Evolutionary conservation across 768 basidiomycete species (phyloP).

Genomic region (Trichaptum fuscoviolaceum): DNA sequence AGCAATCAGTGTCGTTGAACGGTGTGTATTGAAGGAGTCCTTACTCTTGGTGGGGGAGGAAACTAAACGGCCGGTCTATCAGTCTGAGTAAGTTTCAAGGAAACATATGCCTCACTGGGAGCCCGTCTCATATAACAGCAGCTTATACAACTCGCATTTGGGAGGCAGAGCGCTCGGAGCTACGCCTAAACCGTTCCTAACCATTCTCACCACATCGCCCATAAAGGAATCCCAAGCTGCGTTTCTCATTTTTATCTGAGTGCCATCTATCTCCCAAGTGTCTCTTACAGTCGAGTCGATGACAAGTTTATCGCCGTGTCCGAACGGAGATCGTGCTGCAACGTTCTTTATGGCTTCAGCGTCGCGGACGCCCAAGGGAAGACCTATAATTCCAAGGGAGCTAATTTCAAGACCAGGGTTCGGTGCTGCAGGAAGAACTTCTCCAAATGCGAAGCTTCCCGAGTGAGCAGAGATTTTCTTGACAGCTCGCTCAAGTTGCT

Average conservation of each 20-base stretch:
- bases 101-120: constrained; percentile 35
- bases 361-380: constrained; percentile 37
- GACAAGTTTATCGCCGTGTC: constrained; percentile 37
- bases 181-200: constrained; percentile 35
- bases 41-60: constrained; percentile 43
- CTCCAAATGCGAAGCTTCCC: constrained; percentile 28
- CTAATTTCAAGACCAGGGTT: constrained; percentile 37
- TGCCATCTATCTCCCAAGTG: constrained; percentile 47
- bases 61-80: constrained; percentile 23
- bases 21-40: constrained; percentile 10
- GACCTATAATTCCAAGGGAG: constrained; percentile 35
- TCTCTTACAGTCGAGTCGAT: constrained; percentile 40
- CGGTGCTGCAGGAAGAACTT: constrained; percentile 25
- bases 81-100: neutral
- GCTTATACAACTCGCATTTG: constrained; percentile 39
- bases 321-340: constrained; percentile 39
- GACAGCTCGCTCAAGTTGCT: constrained; percentile 27
- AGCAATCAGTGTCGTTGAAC: neutral
- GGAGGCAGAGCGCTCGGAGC: constrained; percentile 23
- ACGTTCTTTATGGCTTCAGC: constrained; percentile 32
- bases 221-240: constrained; percentile 35
- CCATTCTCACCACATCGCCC: constrained; percentile 23
- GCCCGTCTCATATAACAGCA: constrained; percentile 42
- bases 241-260: constrained; percentile 34
- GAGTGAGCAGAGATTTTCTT: constrained; percentile 18